phyloP scores from a whole-genome alignment of 2,329 filamentous ascomycete species.

The Trichoderma guizhouense region DNA sequence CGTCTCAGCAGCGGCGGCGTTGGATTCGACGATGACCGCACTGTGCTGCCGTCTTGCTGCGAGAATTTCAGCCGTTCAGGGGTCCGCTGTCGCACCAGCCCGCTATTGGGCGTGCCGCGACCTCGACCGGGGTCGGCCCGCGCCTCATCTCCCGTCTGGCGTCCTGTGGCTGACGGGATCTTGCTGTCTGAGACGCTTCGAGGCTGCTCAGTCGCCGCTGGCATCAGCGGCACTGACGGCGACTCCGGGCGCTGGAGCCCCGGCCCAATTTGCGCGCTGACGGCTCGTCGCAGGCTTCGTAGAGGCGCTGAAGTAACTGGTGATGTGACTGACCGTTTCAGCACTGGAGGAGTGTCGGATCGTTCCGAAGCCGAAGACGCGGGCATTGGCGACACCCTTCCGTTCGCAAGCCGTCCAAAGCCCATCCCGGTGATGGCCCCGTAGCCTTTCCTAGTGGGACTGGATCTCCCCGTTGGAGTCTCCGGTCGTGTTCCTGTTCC shows the following conservation, averaged over 20 bases:
- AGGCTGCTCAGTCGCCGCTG: not conserved
- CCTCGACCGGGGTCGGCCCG: constrained; percentile 23
- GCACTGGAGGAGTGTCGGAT: constrained; percentile 7
- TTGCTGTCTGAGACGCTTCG: constrained; percentile 39
- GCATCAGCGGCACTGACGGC: not conserved
- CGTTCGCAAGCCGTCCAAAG: constrained; percentile 1
- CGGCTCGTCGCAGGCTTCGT: not conserved
- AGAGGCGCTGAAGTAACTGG: not conserved
- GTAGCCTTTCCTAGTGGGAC: constrained; percentile 29
- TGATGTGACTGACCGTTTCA: not conserved
- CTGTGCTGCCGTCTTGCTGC: constrained; percentile 45
- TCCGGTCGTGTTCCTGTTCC: constrained; percentile 20
- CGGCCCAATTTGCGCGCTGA: constrained; percentile 3
- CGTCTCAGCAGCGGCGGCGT: constrained; percentile 70
- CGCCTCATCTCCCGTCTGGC: constrained; percentile 17
- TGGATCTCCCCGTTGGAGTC: constrained; percentile 15
- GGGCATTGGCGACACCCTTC: constrained; percentile 8
- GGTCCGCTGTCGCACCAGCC: constrained; percentile 49
- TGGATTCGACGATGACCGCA: constrained; percentile 29
- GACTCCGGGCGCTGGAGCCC: constrained; percentile 10
- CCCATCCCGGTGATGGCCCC: constrained; percentile 24
- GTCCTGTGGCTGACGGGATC: constrained; percentile 9
- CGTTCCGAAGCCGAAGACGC: constrained; percentile 16
- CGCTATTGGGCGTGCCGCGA: constrained; percentile 47
- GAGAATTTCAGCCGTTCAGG: constrained; percentile 50